A percentile compares a stretch with the other conserved stretches of the same genome.
phyloP scores from a whole-genome alignment of 2,329 filamentous ascomycete genomes.

The Penicillium sp. region DNA sequence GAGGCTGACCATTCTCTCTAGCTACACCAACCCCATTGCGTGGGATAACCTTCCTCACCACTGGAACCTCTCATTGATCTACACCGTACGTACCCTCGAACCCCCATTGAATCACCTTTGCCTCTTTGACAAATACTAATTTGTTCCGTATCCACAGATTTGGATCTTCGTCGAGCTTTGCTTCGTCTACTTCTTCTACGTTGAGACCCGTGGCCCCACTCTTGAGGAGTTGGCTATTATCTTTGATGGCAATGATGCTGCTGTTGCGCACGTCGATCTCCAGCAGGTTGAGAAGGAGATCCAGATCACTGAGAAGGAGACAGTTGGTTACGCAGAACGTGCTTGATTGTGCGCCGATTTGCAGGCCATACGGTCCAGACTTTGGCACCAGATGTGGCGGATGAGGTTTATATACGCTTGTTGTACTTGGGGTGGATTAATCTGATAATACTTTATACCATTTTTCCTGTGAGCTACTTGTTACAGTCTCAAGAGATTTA shows the following conservation, averaged over 20 bases:
- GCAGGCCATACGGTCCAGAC: background rate
- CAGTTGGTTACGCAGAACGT: background rate
- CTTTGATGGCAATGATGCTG: conserved; percentile 61
- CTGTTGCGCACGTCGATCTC: conserved; percentile 52
- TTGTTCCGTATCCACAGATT: conserved; percentile 12
- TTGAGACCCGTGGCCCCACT: conserved; percentile 67
- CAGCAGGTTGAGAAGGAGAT: conserved; percentile 39
- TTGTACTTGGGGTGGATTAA: background rate
- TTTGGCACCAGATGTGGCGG: background rate
- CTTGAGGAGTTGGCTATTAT: conserved; percentile 68
- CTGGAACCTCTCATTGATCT: conserved; percentile 28
- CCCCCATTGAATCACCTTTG: background rate
- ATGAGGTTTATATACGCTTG: background rate
- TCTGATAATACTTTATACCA: background rate
- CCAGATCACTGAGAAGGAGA: conserved; percentile 3
- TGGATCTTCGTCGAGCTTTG: conserved; percentile 32
- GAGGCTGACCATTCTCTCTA: conserved; percentile 6
- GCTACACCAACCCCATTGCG: conserved; percentile 27
- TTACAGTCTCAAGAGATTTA: no score
- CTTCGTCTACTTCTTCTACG: conserved; percentile 36
- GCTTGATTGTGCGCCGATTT: background rate
- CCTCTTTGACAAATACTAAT: background rate
- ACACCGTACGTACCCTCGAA: conserved; percentile 12
- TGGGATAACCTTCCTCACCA: conserved; percentile 22
- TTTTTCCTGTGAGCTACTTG: no score